These are phyloP conservation scores for Phytopythium vexans DNA, from an alignment of 352 stramenopile genomes.

Conservation along the genomic window DNA sequence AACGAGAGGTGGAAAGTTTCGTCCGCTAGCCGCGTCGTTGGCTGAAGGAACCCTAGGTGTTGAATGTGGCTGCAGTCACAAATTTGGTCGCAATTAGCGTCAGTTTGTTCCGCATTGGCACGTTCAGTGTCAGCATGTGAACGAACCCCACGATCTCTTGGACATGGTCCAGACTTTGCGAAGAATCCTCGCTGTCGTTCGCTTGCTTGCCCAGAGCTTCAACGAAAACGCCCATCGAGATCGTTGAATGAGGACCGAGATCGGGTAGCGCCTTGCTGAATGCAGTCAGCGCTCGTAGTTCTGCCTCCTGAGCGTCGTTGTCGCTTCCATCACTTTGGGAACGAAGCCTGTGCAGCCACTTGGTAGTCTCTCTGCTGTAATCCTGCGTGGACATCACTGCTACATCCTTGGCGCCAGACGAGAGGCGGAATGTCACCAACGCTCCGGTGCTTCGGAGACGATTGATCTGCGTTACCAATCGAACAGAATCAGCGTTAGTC, in stretches of 20 bases:
- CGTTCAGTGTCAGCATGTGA: too few species aligned
- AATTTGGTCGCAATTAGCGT: too few species aligned
- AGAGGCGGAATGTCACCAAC: conserved; percentile 48
- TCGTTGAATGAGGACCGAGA: conserved; percentile 25
- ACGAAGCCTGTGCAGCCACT: conserved; percentile 27
- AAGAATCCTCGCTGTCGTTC: too few species aligned
- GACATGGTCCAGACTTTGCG: neutral
- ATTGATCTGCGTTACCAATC: conserved; percentile 25
- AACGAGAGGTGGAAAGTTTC: conserved; percentile 50
- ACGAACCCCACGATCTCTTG: neutral
- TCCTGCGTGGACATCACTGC: conserved; percentile 27
- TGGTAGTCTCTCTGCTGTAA: conserved; percentile 34
- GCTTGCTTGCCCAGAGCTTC: neutral
- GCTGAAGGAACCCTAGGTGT: conserved; percentile 48
- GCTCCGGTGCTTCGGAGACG: conserved; percentile 32
- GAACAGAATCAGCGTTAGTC: neutral
- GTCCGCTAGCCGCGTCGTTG: conserved; percentile 37
- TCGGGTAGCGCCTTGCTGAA: conserved; percentile 28
- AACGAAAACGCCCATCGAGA: conserved; percentile 24
- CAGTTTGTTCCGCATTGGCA: too few species aligned
- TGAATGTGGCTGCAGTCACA: conserved; percentile 17
- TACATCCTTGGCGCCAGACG: conserved; percentile 36
- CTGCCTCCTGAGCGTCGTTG: conserved; percentile 15
- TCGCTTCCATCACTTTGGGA: conserved; percentile 17
- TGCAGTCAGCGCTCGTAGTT: conserved; percentile 34